A percentile compares a stretch with the other conserved stretches of the same genome.
Evolutionary conservation across 352 stramenopile genomes (phyloP).

Genomic region (Pilasporangium apinafurcum): DNA sequence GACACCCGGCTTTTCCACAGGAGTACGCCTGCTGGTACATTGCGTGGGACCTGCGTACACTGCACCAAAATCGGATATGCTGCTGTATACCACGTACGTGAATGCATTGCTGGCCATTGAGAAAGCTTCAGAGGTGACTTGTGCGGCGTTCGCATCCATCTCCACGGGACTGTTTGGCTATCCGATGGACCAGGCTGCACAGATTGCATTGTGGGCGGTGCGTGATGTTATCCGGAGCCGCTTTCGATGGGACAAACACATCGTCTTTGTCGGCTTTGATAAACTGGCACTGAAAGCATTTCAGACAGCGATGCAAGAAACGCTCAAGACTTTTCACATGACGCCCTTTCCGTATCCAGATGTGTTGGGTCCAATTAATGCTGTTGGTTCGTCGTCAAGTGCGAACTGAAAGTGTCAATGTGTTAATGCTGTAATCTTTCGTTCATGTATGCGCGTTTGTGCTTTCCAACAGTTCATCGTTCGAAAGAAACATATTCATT

Average conservation of each 20-base stretch:
- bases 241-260: conserved; percentile 28
- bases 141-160: conserved; percentile 44
- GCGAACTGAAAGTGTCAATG: conserved; percentile 4
- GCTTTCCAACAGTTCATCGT: too few species aligned
- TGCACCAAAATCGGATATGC: neutral
- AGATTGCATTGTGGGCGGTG: conserved; percentile 29
- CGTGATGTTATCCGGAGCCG: conserved; percentile 30
- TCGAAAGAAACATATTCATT: too few species aligned
- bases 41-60: conserved; percentile 26
- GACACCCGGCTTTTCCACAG: conserved; percentile 35
- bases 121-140: conserved; percentile 17
- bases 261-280: conserved; percentile 55
- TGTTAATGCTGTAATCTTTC: neutral
- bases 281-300: conserved; percentile 27
- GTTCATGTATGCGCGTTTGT: neutral
- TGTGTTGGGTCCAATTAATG: conserved; percentile 4
- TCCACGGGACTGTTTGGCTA: conserved; percentile 37
- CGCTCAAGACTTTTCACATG: conserved; percentile 8
- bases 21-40: conserved; percentile 48
- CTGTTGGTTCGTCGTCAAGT: neutral
- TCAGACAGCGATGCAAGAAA: conserved; percentile 7
- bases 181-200: conserved; percentile 22
- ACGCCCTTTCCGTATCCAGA: conserved; percentile 4
- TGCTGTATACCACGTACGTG: conserved; percentile 53
- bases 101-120: conserved; percentile 25